A percentile compares a stretch with the other conserved stretches of the same genome.
Conservation (phyloP, 108 stramenopile genomes). For the Epithemia pelagica region DNA sequence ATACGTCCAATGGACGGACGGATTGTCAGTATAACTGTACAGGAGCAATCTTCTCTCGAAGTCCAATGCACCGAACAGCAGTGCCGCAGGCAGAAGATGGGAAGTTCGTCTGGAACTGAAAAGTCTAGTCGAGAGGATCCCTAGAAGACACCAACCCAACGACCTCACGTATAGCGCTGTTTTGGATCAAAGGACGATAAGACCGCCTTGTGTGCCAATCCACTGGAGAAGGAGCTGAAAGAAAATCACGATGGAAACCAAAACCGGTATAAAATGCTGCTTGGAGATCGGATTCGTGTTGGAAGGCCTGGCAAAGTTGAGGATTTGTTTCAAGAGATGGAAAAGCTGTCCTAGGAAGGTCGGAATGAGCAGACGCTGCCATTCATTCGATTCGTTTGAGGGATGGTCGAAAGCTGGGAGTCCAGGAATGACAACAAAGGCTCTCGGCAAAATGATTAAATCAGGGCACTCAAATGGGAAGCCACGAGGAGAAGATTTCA, state of each 20-base stretch:
- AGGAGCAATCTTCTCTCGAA: not conserved
- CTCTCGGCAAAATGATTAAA: not conserved
- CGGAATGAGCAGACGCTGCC: not conserved
- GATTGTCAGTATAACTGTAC: not conserved
- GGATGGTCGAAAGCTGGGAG: constrained; percentile 5
- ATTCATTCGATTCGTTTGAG: not conserved
- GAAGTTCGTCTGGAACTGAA: not conserved
- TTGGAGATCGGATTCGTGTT: not conserved
- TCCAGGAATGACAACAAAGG: not conserved
- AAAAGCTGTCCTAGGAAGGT: not conserved
- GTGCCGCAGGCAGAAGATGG: not conserved
- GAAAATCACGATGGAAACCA: not conserved
- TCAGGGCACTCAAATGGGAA: not conserved
- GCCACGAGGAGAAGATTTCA: not conserved
- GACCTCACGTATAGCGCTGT: not conserved
- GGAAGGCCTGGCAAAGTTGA: not conserved
- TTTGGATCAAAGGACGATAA: not conserved
- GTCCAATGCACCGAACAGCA: not conserved
- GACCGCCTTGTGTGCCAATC: not conserved
- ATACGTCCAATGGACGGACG: not conserved
- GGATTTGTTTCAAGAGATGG: not conserved
- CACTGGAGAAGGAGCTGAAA: not conserved
- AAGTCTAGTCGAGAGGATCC: not conserved
- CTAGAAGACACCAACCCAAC: not conserved
- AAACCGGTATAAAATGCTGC: not conserved